Conservation (phyloP, 306 rosid species). For the Vigna angularis region DNA sequence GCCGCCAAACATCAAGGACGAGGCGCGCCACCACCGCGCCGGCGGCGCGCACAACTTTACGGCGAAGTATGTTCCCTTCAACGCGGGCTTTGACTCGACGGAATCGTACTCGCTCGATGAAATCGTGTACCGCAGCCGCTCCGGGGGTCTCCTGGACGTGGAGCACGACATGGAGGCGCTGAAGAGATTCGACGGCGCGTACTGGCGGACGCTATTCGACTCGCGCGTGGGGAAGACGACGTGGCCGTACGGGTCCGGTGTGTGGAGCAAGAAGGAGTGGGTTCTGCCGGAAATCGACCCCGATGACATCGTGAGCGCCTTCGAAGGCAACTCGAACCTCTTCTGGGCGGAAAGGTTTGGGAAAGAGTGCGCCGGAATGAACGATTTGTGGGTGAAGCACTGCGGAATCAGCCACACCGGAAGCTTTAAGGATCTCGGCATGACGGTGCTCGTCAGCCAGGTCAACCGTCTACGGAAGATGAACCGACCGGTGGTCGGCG, state of each 20-base stretch:
- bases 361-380: slow-evolving; percentile 78
- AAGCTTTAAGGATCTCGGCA: slow-evolving; percentile 81
- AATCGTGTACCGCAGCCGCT: slow-evolving; percentile 81
- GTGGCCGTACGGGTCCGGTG: slow-evolving; percentile 95
- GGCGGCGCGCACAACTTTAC: slow-evolving; percentile 50
- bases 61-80: slow-evolving; percentile 82
- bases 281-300: slow-evolving; percentile 78
- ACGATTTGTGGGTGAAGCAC: slow-evolving; percentile 86
- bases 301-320: slow-evolving; percentile 76
- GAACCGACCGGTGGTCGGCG: slow-evolving; percentile 72
- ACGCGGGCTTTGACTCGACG: slow-evolving; percentile 51
- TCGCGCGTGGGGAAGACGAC: slow-evolving; percentile 91
- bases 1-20: slow-evolving; percentile 72
- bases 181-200: slow-evolving; percentile 66
- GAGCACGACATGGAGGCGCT: slow-evolving; percentile 78
- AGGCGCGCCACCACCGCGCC: slow-evolving; percentile 66
- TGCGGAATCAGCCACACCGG: slow-evolving; percentile 87
- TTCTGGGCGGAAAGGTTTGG: slow-evolving; percentile 93
- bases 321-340: slow-evolving; percentile 84
- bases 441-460: slow-evolving; percentile 86
- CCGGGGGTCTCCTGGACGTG: slow-evolving; percentile 82
- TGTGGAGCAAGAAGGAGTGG: slow-evolving; percentile 95
- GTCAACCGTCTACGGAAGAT: slow-evolving; percentile 71
- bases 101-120: slow-evolving; percentile 89
- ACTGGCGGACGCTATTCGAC: slow-evolving; percentile 78